These are phyloP conservation scores for Solioccasus polychromus DNA, from an alignment of 768 basidiomycete genomes.

Conservation along the genomic window DNA sequence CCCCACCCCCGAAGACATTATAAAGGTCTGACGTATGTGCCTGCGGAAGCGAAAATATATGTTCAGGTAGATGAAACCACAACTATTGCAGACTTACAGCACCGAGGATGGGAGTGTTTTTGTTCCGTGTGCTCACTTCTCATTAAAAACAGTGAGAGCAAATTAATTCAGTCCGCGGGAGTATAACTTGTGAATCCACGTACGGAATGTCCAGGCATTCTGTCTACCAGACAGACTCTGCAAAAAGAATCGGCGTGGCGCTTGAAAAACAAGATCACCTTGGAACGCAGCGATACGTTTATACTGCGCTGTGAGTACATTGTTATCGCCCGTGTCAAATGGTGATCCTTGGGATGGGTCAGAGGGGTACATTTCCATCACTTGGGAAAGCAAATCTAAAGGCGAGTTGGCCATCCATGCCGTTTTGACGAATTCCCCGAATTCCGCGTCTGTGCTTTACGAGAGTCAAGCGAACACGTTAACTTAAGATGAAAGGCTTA, in stretches of 20 bases:
- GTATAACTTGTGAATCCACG: too few relatives aligned
- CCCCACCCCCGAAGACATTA: slow-evolving; percentile 39
- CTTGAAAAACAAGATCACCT: slow-evolving; percentile 52
- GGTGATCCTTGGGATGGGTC: slow-evolving; percentile 48
- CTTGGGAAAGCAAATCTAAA: slow-evolving; percentile 24
- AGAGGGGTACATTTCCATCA: slow-evolving; percentile 37
- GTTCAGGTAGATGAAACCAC: neutral
- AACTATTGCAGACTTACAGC: slow-evolving; percentile 31
- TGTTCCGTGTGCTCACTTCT: slow-evolving; percentile 46
- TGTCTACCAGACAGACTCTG: slow-evolving; percentile 35
- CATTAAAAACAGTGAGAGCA: too few relatives aligned
- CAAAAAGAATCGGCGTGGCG: slow-evolving; percentile 46
- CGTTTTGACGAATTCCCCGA: slow-evolving; percentile 32
- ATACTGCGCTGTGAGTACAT: slow-evolving; percentile 46
- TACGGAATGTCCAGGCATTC: slow-evolving; percentile 36
- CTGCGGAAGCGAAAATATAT: slow-evolving; percentile 16
- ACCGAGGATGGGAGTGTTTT: slow-evolving; percentile 40
- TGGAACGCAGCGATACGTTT: slow-evolving; percentile 50
- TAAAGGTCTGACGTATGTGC: slow-evolving; percentile 44
- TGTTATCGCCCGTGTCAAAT: slow-evolving; percentile 44
- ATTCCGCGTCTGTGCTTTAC: slow-evolving; percentile 26
- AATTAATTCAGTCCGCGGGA: too few relatives aligned
- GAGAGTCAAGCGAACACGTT: neutral
- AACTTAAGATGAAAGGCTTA: slow-evolving; percentile 18
- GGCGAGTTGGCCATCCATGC: slow-evolving; percentile 16